Conservation (phyloP, 1,139 yeast species). For the Kodamaea sp. region DNA sequence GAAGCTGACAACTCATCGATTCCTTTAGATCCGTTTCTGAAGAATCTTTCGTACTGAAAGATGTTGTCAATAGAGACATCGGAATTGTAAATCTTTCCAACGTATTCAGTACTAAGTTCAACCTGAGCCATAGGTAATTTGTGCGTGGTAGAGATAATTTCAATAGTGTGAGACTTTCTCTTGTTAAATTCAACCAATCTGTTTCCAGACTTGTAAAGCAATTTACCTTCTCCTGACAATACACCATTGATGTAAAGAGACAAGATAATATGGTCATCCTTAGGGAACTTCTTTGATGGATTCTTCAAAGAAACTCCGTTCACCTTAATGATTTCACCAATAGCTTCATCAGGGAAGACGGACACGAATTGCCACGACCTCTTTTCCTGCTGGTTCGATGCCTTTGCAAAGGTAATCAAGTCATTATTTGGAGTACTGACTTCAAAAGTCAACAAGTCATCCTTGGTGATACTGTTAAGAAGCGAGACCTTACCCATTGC, state of each 20-base stretch:
- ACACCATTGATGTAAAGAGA: slow-evolving; percentile 67
- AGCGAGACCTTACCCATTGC: slow-evolving; percentile 53
- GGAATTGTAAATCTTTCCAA: slow-evolving; percentile 68
- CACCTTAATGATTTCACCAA: slow-evolving; percentile 69
- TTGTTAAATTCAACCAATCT: slow-evolving; percentile 44
- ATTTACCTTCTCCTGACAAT: slow-evolving; percentile 56
- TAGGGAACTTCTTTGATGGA: slow-evolving; percentile 32
- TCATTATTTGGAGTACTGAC: slow-evolving; percentile 50
- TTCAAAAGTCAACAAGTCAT: slow-evolving; percentile 50
- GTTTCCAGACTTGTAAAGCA: slow-evolving; percentile 43
- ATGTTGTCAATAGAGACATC: slow-evolving; percentile 60
- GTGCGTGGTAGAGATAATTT: slow-evolving; percentile 35
- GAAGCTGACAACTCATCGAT: slow-evolving; percentile 47
- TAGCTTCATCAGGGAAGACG: slow-evolving; percentile 68
- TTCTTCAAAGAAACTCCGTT: slow-evolving; percentile 51
- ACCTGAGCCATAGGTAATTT: slow-evolving; percentile 49
- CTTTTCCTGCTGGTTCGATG: slow-evolving; percentile 60
- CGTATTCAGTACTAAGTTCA: slow-evolving; percentile 63
- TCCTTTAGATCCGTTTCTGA: slow-evolving; percentile 43
- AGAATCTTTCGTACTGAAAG: slow-evolving; percentile 54
- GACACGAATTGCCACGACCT: slow-evolving; percentile 76
- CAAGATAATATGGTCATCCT: slow-evolving; percentile 58
- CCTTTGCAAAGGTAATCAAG: slow-evolving; percentile 59
- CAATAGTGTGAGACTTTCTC: slow-evolving; percentile 36
- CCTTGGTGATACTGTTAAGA: slow-evolving; percentile 32